Conservation (phyloP, 139 green algal species). For the Deuterostichococcus epilithicus region DNA sequence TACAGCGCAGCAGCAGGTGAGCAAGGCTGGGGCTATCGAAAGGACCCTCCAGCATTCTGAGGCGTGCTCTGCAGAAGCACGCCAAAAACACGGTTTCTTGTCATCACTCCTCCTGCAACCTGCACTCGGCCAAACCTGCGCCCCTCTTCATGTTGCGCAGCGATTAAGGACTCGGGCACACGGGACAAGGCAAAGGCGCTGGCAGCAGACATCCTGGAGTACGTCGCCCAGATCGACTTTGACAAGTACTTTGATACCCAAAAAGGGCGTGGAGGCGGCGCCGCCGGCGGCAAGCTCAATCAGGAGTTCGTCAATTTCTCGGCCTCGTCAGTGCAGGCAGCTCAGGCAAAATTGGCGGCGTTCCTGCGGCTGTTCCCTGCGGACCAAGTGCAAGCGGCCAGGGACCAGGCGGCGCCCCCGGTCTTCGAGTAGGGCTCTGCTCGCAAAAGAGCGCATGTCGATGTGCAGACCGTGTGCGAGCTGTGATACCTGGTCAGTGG, state of each 20-base stretch:
- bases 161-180: slow-evolving; percentile 12
- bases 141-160: background rate
- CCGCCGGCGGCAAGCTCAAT: slow-evolving; percentile 16
- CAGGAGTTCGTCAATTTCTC: slow-evolving; percentile 45
- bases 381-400: slow-evolving; percentile 39
- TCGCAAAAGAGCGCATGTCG: too few species aligned
- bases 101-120: background rate
- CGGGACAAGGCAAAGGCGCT: slow-evolving; percentile 23
- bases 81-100: background rate
- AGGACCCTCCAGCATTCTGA: background rate
- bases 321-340: slow-evolving; percentile 7
- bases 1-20: slow-evolving; percentile 37
- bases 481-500: too few species aligned
- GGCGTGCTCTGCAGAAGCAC: too few species aligned
- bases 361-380: slow-evolving; percentile 43
- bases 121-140: background rate
- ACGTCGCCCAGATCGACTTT: slow-evolving; percentile 36
- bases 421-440: background rate
- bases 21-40: too few species aligned
- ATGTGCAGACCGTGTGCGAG: too few species aligned
- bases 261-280: background rate
- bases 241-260: slow-evolving; percentile 46
- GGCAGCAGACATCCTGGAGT: slow-evolving; percentile 25
- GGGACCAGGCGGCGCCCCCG: slow-evolving; percentile 16
- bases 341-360: slow-evolving; percentile 37